Evolutionary conservation across 768 basidiomycete species (phyloP), one percentile per base, ranked within the genome.

Genomic region (Suillus bovinus): DNA sequence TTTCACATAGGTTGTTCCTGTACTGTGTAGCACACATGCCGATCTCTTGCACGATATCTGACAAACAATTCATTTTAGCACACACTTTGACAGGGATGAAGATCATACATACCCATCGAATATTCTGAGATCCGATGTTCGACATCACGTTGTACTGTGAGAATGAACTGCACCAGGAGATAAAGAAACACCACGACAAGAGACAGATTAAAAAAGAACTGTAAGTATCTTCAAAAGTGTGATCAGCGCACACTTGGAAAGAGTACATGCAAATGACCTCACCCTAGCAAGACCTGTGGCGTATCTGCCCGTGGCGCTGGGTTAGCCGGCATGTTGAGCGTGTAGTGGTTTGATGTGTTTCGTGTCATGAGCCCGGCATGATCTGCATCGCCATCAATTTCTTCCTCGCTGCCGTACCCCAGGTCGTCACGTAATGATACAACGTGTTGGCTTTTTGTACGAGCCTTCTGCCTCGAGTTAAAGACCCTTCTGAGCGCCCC

Each of bases 1-100:
- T 71, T 46, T 84, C 86, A 75, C 96, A 98, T 24, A 89, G 81
- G 75, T 97, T 98, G 64, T 87, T 85, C 73, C 87, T 87, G 81
- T 89, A 91, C 61, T 89, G 84, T 24, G 87, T 76, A 4, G 92
- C 84, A 77, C 96, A 99, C 72, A 89, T 83, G 50, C 91, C 82
- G 64, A 98, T 98, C 73, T 97, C 95, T 75, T 95, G 92, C 44
- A 96, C 85, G 63, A 97, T 90, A 68, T 96, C 95, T 93, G 62
- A 63, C 61, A 20, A 24, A 22, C 39, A 56, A 52, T 63, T 60
- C 47, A 34, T 53, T 65, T 73, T 54, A 74, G 68, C 33, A 65
- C 57, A 64, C 22, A 17, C 71, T 41, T 63, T 52, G 49, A 56
- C 55, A 59, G 39, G 63, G 53, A 36, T 38, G 53, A 59, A 64